A percentile compares a stretch with the other conserved stretches of the same genome.
These are phyloP conservation scores for Artemisia argyi DNA, from an alignment of 129 eudicot genomes.

Conservation along the genomic window DNA sequence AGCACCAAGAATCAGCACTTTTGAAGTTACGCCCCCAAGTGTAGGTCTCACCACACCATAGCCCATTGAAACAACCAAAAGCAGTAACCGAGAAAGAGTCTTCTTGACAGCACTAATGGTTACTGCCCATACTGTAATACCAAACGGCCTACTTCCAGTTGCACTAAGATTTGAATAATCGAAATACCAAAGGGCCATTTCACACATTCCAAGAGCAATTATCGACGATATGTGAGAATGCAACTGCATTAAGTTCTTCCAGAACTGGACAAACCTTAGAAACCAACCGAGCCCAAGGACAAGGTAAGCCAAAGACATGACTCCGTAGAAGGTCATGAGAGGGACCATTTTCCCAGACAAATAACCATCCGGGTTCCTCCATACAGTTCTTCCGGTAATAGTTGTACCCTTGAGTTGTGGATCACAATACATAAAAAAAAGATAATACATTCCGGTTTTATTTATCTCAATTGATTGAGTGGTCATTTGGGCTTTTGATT, in stretches of 20 bases:
- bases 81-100: constrained; percentile 64
- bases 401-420: constrained; percentile 60
- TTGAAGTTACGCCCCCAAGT: constrained; percentile 63
- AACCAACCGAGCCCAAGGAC: constrained; percentile 67
- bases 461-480: constrained; percentile 48
- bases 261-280: constrained; percentile 57
- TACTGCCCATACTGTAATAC: constrained; percentile 72
- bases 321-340: constrained; percentile 61
- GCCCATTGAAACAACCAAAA: constrained; percentile 76
- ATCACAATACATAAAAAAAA: constrained; percentile 72
- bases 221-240: constrained; percentile 72
- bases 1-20: constrained; percentile 53
- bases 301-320: constrained; percentile 69
- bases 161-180: constrained; percentile 68
- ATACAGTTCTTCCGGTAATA: constrained; percentile 56
- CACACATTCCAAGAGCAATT: constrained; percentile 83
- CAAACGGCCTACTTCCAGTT: constrained; percentile 65
- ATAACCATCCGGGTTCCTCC: constrained; percentile 80
- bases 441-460: constrained; percentile 72
- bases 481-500: constrained; percentile 48
- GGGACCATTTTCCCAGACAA: constrained; percentile 72
- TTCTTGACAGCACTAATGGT: constrained; percentile 63
- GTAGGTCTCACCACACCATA: constrained; percentile 81
- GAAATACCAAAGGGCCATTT: constrained; percentile 74
- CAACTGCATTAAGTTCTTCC: constrained; percentile 70